A percentile compares a stretch with the other conserved stretches of the same genome.
These are phyloP conservation scores for Epipyxis sp. DNA, from an alignment of 108 stramenopile genomes.

Conservation along the genomic window DNA sequence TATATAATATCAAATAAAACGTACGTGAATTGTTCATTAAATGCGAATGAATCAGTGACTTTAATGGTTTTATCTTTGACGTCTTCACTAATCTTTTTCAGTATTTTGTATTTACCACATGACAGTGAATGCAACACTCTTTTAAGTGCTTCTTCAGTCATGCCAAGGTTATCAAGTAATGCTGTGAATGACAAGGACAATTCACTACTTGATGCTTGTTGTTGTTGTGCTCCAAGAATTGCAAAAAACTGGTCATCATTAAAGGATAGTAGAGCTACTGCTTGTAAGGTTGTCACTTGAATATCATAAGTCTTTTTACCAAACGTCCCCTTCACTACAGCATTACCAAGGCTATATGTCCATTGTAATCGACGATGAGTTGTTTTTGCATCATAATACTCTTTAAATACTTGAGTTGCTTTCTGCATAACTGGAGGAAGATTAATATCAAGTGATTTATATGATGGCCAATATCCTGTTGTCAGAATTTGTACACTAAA, in stretches of 20 bases:
- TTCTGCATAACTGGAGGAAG: slow-evolving; percentile 80
- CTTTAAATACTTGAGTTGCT: slow-evolving; percentile 86
- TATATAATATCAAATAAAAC: slow-evolving; percentile 67
- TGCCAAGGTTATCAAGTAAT: slow-evolving; percentile 48
- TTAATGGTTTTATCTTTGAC: not conserved
- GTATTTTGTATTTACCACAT: slow-evolving; percentile 95
- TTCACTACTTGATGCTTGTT: slow-evolving; percentile 34
- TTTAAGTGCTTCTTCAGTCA: slow-evolving; percentile 82
- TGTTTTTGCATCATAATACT: slow-evolving; percentile 55
- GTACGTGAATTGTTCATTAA: slow-evolving; percentile 68
- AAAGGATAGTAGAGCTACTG: slow-evolving; percentile 75
- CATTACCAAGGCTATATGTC: slow-evolving; percentile 85
- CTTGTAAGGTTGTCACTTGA: slow-evolving; percentile 92
- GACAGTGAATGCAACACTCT: slow-evolving; percentile 92
- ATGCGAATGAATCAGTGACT: slow-evolving; percentile 50
- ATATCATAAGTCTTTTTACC: slow-evolving; percentile 87
- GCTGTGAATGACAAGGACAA: not conserved
- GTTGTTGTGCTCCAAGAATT: slow-evolving; percentile 18
- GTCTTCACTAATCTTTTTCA: slow-evolving; percentile 51
- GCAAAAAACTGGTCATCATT: slow-evolving; percentile 51
- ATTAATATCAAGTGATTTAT: slow-evolving; percentile 80
- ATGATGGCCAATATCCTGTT: slow-evolving; percentile 95
- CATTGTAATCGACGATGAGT: slow-evolving; percentile 39
- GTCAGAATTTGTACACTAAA: slow-evolving; percentile 91
- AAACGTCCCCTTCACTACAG: slow-evolving; percentile 79